Conservation (phyloP, 345 rosid species). For the Leavenworthia alabamica region DNA sequence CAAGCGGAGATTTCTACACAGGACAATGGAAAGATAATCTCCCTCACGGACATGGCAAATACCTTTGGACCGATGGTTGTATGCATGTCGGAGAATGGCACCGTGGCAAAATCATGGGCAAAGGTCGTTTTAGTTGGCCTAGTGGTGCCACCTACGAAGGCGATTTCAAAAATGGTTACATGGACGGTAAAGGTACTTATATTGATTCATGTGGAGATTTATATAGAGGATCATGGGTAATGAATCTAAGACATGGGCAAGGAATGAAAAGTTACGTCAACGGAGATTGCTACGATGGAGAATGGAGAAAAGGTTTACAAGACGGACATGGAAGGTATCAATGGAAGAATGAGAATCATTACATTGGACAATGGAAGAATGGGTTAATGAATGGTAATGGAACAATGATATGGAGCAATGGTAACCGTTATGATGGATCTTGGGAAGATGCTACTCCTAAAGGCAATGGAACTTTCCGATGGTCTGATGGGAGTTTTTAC, state of each 20-base stretch:
- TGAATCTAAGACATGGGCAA: constrained; percentile 83
- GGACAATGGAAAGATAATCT: constrained; percentile 63
- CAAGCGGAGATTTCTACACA: constrained; percentile 80
- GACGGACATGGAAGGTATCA: constrained; percentile 89
- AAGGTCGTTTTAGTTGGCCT: constrained; percentile 88
- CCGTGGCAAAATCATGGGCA: constrained; percentile 64
- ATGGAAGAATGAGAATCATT: constrained; percentile 74
- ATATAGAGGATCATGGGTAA: constrained; percentile 76
- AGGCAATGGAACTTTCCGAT: constrained; percentile 77
- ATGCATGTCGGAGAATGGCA: constrained; percentile 91
- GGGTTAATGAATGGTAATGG: constrained; percentile 78
- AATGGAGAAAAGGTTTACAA: constrained; percentile 77
- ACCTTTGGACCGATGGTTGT: constrained; percentile 89
- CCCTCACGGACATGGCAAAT: constrained; percentile 84
- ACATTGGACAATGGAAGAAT: constrained; percentile 75
- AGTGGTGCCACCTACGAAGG: constrained; percentile 95
- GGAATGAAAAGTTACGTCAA: constrained; percentile 61
- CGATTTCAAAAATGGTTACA: constrained; percentile 74
- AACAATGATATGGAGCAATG: constrained; percentile 73
- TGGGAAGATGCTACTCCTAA: constrained; percentile 89
- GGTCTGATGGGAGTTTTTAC: constrained; percentile 72
- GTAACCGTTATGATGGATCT: constrained; percentile 79
- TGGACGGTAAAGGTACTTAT: constrained; percentile 93
- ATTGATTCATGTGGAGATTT: constrained; percentile 61
- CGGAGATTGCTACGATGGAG: constrained; percentile 85